Evolutionary conservation across 805 yeast genomes (phyloP).

Genomic region (Pichia heedii): DNA sequence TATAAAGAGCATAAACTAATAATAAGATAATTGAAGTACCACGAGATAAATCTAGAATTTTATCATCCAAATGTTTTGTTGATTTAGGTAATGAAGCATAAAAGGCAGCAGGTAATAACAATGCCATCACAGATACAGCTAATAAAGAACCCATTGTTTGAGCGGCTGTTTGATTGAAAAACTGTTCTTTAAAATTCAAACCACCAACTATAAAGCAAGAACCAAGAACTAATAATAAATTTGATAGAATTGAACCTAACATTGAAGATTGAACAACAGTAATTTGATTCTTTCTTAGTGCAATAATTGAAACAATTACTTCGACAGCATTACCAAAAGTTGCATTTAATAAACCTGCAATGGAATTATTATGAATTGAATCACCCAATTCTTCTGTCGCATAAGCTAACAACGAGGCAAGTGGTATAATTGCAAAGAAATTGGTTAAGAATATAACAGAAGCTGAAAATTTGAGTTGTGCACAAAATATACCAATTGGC

Average conservation of each 20-base stretch:
- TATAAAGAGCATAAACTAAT: conserved; percentile 65
- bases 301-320: conserved; percentile 87
- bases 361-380: conserved; percentile 72
- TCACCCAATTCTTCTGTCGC: conserved; percentile 91
- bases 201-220: conserved; percentile 95
- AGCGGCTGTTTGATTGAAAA: conserved; percentile 92
- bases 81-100: conserved; percentile 59
- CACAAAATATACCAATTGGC: conserved; percentile 83
- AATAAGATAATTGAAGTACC: conserved; percentile 78
- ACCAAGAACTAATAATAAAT: conserved; percentile 84
- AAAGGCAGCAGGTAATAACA: conserved; percentile 94
- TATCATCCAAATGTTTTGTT: conserved; percentile 20
- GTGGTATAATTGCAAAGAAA: conserved; percentile 83
- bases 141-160: conserved; percentile 94
- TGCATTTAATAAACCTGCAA: conserved; percentile 92
- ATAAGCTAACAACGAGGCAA: conserved; percentile 82
- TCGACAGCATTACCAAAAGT: conserved; percentile 98
- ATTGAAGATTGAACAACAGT: conserved; percentile 95
- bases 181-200: conserved; percentile 72
- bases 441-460: conserved; percentile 58
- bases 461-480: conserved; percentile 45
- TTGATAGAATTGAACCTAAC: conserved; percentile 90
- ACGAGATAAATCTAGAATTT: conserved; percentile 69
- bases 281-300: conserved; percentile 75
- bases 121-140: conserved; percentile 83